Evolutionary conservation across 148 eudicot genomes (phyloP), one percentile per base, ranked within the genome.

Genomic region (Fagopyrum homotropicum): DNA sequence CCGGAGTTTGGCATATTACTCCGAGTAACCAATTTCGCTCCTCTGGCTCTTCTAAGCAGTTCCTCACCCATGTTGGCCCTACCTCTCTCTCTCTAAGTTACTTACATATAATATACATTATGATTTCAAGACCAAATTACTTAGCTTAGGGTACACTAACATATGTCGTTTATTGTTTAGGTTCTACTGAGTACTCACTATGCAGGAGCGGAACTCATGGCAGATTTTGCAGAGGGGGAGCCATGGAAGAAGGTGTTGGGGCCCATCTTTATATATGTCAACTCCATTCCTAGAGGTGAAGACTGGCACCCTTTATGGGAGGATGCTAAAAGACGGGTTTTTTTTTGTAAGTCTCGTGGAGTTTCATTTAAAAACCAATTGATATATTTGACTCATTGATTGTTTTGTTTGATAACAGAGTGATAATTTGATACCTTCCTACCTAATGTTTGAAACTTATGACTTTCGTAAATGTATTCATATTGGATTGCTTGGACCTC

Each of bases 11-110:
- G 98, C 93, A 86, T 69, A 90, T 94, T 55, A 86, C 88, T 1
- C 92, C 97, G 12, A 86, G 89, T 14, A 85, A 90, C 64, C 97
- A 94, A 77, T 94, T 91, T 73, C 85, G 93, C 49, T 80, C 93
- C 9, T 90, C 97, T 4, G 98, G 98, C 4, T 90, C 96, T 11
- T 81, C 82, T 49, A 94, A 94, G 73, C 97, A 94, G 80, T 88
- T 88, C 54, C 89, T 94, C 73, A 85, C 98, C 59, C 97, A 94
- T 83, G 98, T 91, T 60, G 96, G 93, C 45, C 98, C 98, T 80
- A 87, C 77, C 86, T 89, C 55, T n/a, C n/a, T n/a, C n/a, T n/a
- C n/a, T n/a, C n/a, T n/a, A n/a, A n/a, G n/a, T n/a, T n/a, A n/a
- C n/a, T n/a, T n/a, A n/a, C n/a, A n/a, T n/a, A n/a, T n/a, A n/a